Evolutionary conservation across 2,329 filamentous ascomycete species (phyloP), one percentile per base, ranked within the genome.

Genomic region (Epicoccum sorghinum): DNA sequence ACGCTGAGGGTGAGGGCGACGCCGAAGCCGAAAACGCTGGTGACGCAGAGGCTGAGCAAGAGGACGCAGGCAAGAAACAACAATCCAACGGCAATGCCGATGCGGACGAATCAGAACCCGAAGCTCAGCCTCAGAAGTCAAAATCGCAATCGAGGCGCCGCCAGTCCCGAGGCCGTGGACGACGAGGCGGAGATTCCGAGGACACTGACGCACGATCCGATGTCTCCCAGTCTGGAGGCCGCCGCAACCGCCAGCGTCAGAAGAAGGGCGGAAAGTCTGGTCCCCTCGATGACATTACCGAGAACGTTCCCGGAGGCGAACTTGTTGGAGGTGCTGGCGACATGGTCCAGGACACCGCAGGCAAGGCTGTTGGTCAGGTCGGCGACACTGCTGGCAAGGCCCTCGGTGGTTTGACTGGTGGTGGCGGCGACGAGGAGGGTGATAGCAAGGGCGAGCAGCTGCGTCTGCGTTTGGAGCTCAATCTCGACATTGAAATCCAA

Each of bases 401-500:
- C 10, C 71, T 81, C 7, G 78, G 78, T 45, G 79, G 79, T 22
- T 64, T 81, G 52, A 81, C 79, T 13, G 79, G 79, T 24, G 77
- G 72, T 54, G 76, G 73, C 12, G 72, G 67, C 4, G 73, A 69
- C 14, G 64, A 67, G 1, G 62, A 59, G 7, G 66, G 58, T 24
- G 65, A 70, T 44, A 61, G 59, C 42, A 76, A 77, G 61, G 79
- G 77, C 56, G 79, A 80, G 68, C 79, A 83, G 64, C 75, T 86
- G 60, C 80, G 83, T 62, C 64, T 86, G 71, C 76, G 82, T 62
- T 65, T 86, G 58, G 84, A 86, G 62, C 73, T 86, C 60, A 86
- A 86, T 64, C 73, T 86, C 56, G 84, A 86, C 68, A 84, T 86
- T 67, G 84, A 86, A 67, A 79, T 86, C 49, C 82, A 86, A 66